Evolutionary conservation across 495 filamentous ascomycete species (phyloP).

Genomic region (Margaritispora aquatica): DNA sequence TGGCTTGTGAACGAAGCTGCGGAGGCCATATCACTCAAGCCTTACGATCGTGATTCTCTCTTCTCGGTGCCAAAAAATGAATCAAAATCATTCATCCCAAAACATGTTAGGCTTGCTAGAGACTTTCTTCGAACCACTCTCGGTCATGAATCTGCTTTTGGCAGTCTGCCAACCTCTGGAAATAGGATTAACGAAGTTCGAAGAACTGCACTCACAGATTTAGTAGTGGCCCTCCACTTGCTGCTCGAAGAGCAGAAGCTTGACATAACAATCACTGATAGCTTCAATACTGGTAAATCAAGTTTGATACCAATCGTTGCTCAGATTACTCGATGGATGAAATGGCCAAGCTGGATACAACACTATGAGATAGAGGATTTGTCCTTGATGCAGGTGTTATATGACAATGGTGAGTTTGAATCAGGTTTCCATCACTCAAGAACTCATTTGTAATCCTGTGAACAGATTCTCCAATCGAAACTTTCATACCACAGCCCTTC

Average conservation of each 20-base stretch:
- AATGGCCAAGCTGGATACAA: slow-evolving; percentile 67
- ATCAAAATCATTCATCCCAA: slow-evolving; percentile 31
- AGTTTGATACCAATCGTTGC: slow-evolving; percentile 65
- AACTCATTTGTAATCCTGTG: background rate
- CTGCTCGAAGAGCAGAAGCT: slow-evolving; percentile 86
- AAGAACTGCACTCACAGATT: slow-evolving; percentile 53
- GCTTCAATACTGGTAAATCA: slow-evolving; percentile 41
- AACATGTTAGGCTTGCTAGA: slow-evolving; percentile 19
- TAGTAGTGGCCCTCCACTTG: slow-evolving; percentile 76
- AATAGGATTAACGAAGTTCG: slow-evolving; percentile 47
- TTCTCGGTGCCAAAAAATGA: background rate
- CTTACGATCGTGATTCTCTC: slow-evolving; percentile 11
- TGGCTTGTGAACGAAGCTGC: slow-evolving; percentile 60
- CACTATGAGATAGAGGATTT: slow-evolving; percentile 69
- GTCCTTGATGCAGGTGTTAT: slow-evolving; percentile 23
- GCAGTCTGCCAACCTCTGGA: slow-evolving; percentile 56
- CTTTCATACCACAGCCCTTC: slow-evolving; percentile 50
- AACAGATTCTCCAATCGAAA: slow-evolving; percentile 12
- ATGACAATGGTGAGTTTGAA: slow-evolving; percentile 15
- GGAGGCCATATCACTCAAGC: background rate
- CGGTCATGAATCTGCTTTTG: slow-evolving; percentile 44
- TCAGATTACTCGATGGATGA: slow-evolving; percentile 79
- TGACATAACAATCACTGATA: slow-evolving; percentile 53
- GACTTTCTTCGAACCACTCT: slow-evolving; percentile 49
- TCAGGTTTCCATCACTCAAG: background rate